phyloP scores from a whole-genome alignment of 768 basidiomycete genomes.

The Phaffia australis region DNA sequence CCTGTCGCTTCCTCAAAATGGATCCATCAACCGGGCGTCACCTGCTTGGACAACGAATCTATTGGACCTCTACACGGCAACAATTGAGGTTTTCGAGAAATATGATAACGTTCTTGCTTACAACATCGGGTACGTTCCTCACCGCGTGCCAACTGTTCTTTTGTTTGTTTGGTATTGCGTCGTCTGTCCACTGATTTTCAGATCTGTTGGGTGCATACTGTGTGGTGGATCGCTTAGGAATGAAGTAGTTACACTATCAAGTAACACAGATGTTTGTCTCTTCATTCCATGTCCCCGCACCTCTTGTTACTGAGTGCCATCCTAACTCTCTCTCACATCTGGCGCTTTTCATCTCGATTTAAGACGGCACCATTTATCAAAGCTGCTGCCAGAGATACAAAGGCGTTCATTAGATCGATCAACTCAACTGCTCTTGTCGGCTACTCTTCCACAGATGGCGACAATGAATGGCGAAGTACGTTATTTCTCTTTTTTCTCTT shows the following conservation, averaged over 20 bases:
- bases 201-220: too few species aligned
- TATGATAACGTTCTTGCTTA: slow-evolving; percentile 83
- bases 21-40: slow-evolving; percentile 53
- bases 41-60: slow-evolving; percentile 75
- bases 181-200: too few species aligned
- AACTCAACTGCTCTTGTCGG: slow-evolving; percentile 58
- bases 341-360: neutral
- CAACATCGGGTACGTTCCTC: slow-evolving; percentile 52
- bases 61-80: slow-evolving; percentile 57
- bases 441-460: slow-evolving; percentile 75
- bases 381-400: slow-evolving; percentile 79
- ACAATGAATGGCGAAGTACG: slow-evolving; percentile 46
- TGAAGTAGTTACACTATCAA: slow-evolving; percentile 53
- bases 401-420: slow-evolving; percentile 51
- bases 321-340: neutral
- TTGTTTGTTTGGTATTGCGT: too few species aligned
- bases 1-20: slow-evolving; percentile 70
- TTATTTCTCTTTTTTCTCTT: neutral
- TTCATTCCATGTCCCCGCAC: neutral
- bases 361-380: slow-evolving; percentile 56
- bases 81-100: slow-evolving; percentile 36
- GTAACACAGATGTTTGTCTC: slow-evolving; percentile 47
- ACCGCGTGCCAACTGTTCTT: too few species aligned
- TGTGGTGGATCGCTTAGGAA: slow-evolving; percentile 40
- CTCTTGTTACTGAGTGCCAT: neutral